These are phyloP conservation scores for Astrocystis sublimbata DNA, from an alignment of 495 filamentous ascomycete species.

Conservation along the genomic window DNA sequence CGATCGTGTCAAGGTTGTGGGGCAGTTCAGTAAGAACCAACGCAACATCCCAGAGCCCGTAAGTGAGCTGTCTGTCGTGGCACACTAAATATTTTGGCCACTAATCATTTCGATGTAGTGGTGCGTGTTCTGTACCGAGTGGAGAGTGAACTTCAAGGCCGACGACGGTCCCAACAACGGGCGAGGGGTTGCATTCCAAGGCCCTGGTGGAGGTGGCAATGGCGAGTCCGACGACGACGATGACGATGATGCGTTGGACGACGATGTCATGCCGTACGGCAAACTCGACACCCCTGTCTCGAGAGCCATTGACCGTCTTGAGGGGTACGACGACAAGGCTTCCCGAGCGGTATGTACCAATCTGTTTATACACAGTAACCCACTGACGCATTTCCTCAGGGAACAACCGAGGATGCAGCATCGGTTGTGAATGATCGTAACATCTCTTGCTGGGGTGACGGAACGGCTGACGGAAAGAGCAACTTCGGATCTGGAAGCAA, in stretches of 20 bases:
- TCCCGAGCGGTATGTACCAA: background rate
- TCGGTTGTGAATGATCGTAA: background rate
- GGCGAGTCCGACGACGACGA: background rate
- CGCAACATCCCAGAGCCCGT: conserved; percentile 52
- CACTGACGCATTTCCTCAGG: conserved; percentile 7
- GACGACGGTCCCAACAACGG: conserved; percentile 19
- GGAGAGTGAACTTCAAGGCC: conserved; percentile 22
- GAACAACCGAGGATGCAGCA: background rate
- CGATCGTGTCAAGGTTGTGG: conserved; percentile 42
- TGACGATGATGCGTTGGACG: background rate
- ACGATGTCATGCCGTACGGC: background rate
- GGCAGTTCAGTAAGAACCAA: conserved; percentile 60
- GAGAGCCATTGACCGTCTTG: background rate
- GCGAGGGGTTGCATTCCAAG: conserved; percentile 5
- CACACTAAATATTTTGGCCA: conserved; percentile 4
- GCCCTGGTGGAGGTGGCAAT: background rate
- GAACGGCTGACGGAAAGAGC: background rate
- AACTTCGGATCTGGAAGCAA: background rate
- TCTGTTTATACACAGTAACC: background rate
- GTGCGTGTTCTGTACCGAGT: conserved; percentile 59
- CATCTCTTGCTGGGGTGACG: background rate
- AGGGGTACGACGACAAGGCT: conserved; percentile 2
- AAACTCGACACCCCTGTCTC: background rate
- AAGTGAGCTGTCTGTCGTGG: conserved; percentile 28
- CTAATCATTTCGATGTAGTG: conserved; percentile 37